These are phyloP conservation scores for Auxenochlorella pyrenoidosa DNA, from an alignment of 139 green algal genomes.

Conservation along the genomic window DNA sequence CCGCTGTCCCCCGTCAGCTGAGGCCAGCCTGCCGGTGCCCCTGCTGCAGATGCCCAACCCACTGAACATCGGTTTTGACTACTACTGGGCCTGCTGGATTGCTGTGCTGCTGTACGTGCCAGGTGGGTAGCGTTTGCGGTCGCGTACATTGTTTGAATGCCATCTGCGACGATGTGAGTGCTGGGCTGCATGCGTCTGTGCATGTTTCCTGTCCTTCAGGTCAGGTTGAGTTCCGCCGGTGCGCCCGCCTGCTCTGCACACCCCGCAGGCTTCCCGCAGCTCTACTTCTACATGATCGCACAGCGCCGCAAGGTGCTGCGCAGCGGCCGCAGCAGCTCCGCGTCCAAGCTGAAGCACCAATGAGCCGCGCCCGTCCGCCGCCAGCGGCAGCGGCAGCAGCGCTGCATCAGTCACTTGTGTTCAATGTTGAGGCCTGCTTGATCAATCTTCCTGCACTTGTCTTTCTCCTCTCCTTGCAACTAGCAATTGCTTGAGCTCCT, in stretches of 20 bases:
- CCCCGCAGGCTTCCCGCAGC: conserved; percentile 72
- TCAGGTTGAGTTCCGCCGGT: too few relatives aligned
- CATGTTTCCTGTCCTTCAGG: too few relatives aligned
- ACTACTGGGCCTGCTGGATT: conserved; percentile 67
- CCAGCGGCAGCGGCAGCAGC: neutral
- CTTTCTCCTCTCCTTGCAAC: neutral
- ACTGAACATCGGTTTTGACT: conserved; percentile 87
- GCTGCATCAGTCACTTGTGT: neutral
- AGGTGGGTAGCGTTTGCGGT: conserved; percentile 37
- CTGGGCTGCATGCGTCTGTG: too few relatives aligned
- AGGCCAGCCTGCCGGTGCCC: too few relatives aligned
- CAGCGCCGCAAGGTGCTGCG: conserved; percentile 85
- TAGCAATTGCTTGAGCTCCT: neutral
- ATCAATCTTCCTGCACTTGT: neutral
- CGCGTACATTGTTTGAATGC: neutral
- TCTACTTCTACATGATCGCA: conserved; percentile 90
- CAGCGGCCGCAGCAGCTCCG: conserved; percentile 11
- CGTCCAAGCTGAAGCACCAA: conserved; percentile 28
- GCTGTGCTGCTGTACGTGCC: conserved; percentile 64
- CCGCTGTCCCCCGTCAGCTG: too few relatives aligned
- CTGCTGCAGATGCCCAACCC: conserved; percentile 78
- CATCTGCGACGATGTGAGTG: too few relatives aligned
- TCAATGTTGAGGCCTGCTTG: too few relatives aligned
- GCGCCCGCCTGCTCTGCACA: neutral
- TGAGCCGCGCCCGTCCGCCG: neutral